Evolutionary conservation across 768 basidiomycete species (phyloP), one percentile per base, ranked within the genome.

Genomic region (Mycena metata): DNA sequence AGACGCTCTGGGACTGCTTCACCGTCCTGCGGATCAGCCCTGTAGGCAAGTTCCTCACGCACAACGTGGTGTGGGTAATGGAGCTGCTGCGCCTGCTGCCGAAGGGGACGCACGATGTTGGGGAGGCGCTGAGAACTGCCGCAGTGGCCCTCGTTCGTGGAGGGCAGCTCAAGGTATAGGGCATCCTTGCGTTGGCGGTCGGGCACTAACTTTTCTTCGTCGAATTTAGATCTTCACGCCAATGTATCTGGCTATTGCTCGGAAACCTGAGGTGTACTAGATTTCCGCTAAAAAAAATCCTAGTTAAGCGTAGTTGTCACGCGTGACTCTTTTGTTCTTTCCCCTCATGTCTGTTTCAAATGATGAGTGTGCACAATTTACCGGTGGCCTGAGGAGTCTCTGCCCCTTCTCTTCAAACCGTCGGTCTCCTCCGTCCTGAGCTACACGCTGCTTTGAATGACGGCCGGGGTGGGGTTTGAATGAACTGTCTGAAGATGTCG

Each of bases 101-200:
- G 45, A 96, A 96, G 84, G 98, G 98, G n/a, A 99, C 98, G 1
- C 90, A 84, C 75, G 89, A 93, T 64, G 95, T 98, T 39, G 93
- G 94, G 67, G 95, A 98, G 83, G 89, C 91, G 43, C 82, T 98
- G 69, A 96, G 93, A 39, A 24, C 55, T 19, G 66, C 66, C 13
- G 59, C 66, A 12, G 80, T 79, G 91, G 39, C 92, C 0, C 83
- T 98, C 17, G 93, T 96, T 39, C 86, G 87, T 73, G 95, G 96
- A 73, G 97, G 97, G n/a, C 90, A 92, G 78, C 86, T 85, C 64
- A 96, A 97, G 88, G 93, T 93, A 64, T 51, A 86, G 79, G 24
- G 86, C 78, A 23, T 30, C 21, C 9, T 16, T 2, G 24, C 30
- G 36, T 42, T 56, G 49, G 60, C 30, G 47, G 63, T 35, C 64